Evolutionary conservation across 1,139 yeast species (phyloP), one percentile per base, ranked within the genome.

Genomic region (Chernovozyma sophiae-reginae): DNA sequence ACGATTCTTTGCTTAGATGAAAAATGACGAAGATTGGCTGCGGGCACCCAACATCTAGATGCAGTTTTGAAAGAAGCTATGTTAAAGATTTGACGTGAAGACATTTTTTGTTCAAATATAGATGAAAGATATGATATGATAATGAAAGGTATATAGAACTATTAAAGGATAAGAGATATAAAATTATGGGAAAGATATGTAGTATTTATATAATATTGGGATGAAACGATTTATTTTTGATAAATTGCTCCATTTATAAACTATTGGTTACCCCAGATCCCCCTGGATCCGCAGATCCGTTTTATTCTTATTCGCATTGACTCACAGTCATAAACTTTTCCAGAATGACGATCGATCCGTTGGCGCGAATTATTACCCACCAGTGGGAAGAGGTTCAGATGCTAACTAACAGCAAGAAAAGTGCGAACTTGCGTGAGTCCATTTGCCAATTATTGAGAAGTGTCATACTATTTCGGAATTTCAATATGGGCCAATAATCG

Each of bases 1-100:
- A 67, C 58, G 32, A 54, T 56, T 48, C 72, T 58, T 47, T 66
- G 71, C 41, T 52, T 59, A 2, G 72, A 64, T 24, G 72, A 66
- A 41, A 66, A 67, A 46, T 49, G 57, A 35, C 60, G 51, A 40
- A 43, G 38, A 31, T 39, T 42, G 38, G 44, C 35, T 11, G 32
- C 43, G 38, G 74, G 74, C 20, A 69, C 49, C 73, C 74, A 69
- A 47, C 72, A 68, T 48, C 72, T 65, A 37, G 73, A 54, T 42
- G 74, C 72, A 37, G 74, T 67, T 49, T 62, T 65, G 53, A 58
- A 64, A 25, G 65, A 50, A 31, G 70, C 52, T 31, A 68, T 56
- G 43, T 57, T 60, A 33, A 65, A 50, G 30, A 67, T 58, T 50
- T 63, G 66, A 49, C 55, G 53, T 18, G 25, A 14, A 32, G 25